Base-by-base conservation (phyloP, 2,329 filamentous ascomycete genomes). In the Diplodia mutila region DNA sequence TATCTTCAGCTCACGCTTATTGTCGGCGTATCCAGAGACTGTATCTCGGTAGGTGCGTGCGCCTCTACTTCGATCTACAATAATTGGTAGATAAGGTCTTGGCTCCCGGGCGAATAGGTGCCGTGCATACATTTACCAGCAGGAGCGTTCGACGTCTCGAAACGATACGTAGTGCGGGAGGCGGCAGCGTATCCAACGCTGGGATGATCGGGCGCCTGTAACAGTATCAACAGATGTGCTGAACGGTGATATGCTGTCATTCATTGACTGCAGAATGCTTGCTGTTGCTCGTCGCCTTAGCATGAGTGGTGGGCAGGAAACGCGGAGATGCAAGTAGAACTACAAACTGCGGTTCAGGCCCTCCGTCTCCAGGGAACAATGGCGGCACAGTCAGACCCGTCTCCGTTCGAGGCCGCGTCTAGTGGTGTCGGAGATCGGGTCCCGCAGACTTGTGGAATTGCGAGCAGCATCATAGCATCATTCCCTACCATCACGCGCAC, bases 41-140 rank as follows among this genome's bases (percentile, higher is more conserved):
- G 21, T 23, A 23, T 61, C 34, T 25, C n/a, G 34, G 37, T 18
- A 21, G 21, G n/a, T 23, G n/a, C 49, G 42, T 29, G 18, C 29
- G n/a, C 42, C 39, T 6, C 23, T 18, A 21, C 27, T n/a, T 48
- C 18, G 16, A 32, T 48, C 7, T 29, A n/a, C 21, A 3, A 12
- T 61, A n/a, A 48, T 61, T 51, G 59, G 59, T 32, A 18, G 59
- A 63, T 51, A 63, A 63, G 59, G 42, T 23, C 27, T 37, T 12
- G 11, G 18, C 39, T 48, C 11, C n/a, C 11, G 11, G 34, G 11
- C 9, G 8, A 4, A 63, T 29, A 25, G 46, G 46, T 42, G 59
- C 46, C 59, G 27, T 29, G 18, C 27, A 51, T 18, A 51, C 32
- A n/a, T 63, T n/a, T 12, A 34, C 18, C 27, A 27, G 29, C 59